Evolutionary conservation across 176 grass and related monocot species (phyloP), one percentile per base, ranked within the genome.

Genomic region (Cenchrus purpureus): DNA sequence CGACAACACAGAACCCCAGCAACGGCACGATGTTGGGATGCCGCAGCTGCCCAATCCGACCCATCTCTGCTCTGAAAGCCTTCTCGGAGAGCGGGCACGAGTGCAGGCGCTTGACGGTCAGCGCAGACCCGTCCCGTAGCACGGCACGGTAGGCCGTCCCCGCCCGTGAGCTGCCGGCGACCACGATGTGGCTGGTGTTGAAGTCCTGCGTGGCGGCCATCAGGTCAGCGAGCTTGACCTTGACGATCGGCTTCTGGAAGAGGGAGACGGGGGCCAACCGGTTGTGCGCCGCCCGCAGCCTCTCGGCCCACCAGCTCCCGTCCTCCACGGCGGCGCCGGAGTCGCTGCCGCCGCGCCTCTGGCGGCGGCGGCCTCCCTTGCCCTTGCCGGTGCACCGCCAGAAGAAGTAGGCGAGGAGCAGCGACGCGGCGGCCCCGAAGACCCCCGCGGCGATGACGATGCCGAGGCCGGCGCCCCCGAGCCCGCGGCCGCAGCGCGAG

Each of bases 171-270:
- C 97, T 98, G 57, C 97, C 93, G 9, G 97, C 91, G 45, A 91
- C 82, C 9, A 98, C 90, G 74, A 98, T 92, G 87, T 98, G 87
- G 80, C 83, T 84, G 12, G 91, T 87, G 82, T 82, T 92, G 82
- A 98, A 98, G 58, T 92, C 91, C 25, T 86, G 80, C 5, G 97
- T 98, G 44, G 91, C 97, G 2, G 91, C 83, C 91, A 98, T 84
- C 19, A 98, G 92, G 91, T 98, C 97, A 14, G 97, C 91, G 1
- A 98, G 88, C 88, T 95, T 98, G 69, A 98, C 93, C 86, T 98
- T 98, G 45, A 94, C 93, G 86, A 98, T 98, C n/a, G 97, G 97
- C 64, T 98, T 92, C 90, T 98, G 97, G 86, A 98, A 98, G 44
- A 98, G 78, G 13, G 97, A 98, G 0, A 98, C 97, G 0, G 93